These are phyloP conservation scores for Boletus tomentosulus DNA, from an alignment of 768 basidiomycete genomes.

Conservation along the genomic window DNA sequence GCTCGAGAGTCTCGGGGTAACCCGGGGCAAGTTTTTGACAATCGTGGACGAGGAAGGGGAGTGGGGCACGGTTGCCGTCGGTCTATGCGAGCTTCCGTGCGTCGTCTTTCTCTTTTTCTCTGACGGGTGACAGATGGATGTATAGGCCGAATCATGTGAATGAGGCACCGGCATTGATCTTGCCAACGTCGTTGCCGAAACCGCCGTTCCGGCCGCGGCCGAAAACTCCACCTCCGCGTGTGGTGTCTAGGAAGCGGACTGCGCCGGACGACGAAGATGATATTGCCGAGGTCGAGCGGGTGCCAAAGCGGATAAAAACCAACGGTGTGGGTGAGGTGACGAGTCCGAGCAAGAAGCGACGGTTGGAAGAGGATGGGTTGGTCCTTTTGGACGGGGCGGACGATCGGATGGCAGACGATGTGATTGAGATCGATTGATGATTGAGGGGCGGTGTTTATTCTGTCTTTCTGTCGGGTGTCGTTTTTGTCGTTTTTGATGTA, in stretches of 20 bases:
- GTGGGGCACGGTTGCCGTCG: constrained; percentile 66
- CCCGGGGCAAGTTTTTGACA: constrained; percentile 80
- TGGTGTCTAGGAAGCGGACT: constrained; percentile 52
- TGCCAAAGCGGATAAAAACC: constrained; percentile 50
- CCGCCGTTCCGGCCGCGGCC: constrained; percentile 45
- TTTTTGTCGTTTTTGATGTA: not conserved
- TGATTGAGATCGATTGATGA: constrained; percentile 53
- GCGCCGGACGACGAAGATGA: constrained; percentile 44
- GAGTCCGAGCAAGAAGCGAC: constrained; percentile 64
- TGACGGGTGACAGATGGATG: not conserved
- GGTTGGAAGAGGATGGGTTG: constrained; percentile 72
- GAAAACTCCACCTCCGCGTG: constrained; percentile 35
- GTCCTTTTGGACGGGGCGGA: constrained; percentile 58
- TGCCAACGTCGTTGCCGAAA: constrained; percentile 61
- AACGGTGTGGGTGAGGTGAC: constrained; percentile 18
- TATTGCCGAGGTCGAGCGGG: constrained; percentile 53
- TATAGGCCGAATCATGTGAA: constrained; percentile 52
- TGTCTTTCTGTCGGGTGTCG: not conserved
- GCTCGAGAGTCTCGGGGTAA: constrained; percentile 75
- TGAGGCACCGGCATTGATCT: constrained; percentile 51
- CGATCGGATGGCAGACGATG: constrained; percentile 54
- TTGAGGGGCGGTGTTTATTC: not conserved
- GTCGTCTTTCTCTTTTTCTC: constrained; percentile 28
- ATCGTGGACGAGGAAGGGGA: constrained; percentile 88
- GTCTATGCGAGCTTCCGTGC: constrained; percentile 66